Evolutionary conservation across 495 filamentous ascomycete genomes (phyloP).

Genomic region (Penicillium paradoxum): DNA sequence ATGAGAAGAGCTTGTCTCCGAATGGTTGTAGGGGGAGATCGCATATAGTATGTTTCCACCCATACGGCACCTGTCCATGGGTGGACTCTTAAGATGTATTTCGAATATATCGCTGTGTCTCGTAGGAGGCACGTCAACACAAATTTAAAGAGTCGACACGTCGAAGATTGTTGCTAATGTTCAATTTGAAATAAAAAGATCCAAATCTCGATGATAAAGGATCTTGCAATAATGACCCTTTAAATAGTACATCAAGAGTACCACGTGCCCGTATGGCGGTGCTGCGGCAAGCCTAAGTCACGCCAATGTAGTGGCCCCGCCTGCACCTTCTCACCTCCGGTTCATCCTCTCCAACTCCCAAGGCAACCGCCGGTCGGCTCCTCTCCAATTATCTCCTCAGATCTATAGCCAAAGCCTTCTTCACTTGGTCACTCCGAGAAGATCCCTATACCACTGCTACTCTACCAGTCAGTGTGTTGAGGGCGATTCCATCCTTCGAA

Average conservation of each 20-base stretch:
- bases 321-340: constrained; percentile 12
- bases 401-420: neutral
- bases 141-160: too few relatives aligned
- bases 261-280: constrained; percentile 20
- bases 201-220: too few relatives aligned
- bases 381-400: constrained; percentile 10
- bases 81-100: too few relatives aligned
- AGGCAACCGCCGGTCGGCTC: constrained; percentile 30
- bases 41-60: too few relatives aligned
- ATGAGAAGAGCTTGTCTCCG: too few relatives aligned
- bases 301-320: constrained; percentile 19
- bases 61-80: too few relatives aligned
- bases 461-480: constrained; percentile 14
- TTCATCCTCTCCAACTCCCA: constrained; percentile 12
- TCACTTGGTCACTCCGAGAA: neutral
- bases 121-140: too few relatives aligned
- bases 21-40: too few relatives aligned
- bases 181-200: too few relatives aligned
- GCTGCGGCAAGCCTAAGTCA: constrained; percentile 13
- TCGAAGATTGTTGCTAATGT: too few relatives aligned
- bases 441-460: neutral
- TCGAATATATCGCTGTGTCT: too few relatives aligned
- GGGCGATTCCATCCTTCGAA: constrained; percentile 5
- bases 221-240: neutral
- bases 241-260: constrained; percentile 17